Evolutionary conservation across 805 yeast genomes (phyloP), one percentile per base, ranked within the genome.

Genomic region (Wickerhamomyces tratensis): DNA sequence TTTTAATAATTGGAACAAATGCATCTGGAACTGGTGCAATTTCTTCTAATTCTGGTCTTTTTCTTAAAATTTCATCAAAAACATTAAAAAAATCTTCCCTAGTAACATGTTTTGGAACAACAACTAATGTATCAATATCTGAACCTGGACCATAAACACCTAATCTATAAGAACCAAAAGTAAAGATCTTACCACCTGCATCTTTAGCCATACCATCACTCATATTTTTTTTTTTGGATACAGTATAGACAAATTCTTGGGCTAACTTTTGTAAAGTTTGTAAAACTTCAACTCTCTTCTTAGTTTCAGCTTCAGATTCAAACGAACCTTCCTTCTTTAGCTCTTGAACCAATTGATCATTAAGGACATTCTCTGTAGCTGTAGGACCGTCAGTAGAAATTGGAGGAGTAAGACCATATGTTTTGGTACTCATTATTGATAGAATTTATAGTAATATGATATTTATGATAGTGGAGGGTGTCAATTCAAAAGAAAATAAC

Each of bases 101-200:
- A 1, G 85, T 72, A 12, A 93, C 95, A 61, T 93, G 98, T 54
- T 91, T 93, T 2, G 98, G 98, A 14, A 86, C 97, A 27, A 91
- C 97, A n/a, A 93, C 86, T 38, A 93, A 67, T 0, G 98, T 86
- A 68, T 93, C 98, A 46, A 93, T 91, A 81, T 93, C 98, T 0
- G 95, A 84, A 1, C 98, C 98, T 0, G 98, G 98, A 0, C 98
- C 98, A 64, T 89, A 87, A 12, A 93, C 98, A 5, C 98, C 98
- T 37, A 93, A 65, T 48, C 96, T 71, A 56, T 89, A 93, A 1
- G 97, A 88, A 1, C 98, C 98, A 65, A 76, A 93, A 0, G 97
- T 88, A 59, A 89, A 93, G n/a, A 93, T 78, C 60, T 93, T 93
- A 34, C 98, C 98, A 35, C 98, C 98, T 0, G 98, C 95, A 62